Evolutionary conservation across 2,329 filamentous ascomycete genomes (phyloP), one percentile per base, ranked within the genome.

Genomic region (Raffaelea deltoideospora): DNA sequence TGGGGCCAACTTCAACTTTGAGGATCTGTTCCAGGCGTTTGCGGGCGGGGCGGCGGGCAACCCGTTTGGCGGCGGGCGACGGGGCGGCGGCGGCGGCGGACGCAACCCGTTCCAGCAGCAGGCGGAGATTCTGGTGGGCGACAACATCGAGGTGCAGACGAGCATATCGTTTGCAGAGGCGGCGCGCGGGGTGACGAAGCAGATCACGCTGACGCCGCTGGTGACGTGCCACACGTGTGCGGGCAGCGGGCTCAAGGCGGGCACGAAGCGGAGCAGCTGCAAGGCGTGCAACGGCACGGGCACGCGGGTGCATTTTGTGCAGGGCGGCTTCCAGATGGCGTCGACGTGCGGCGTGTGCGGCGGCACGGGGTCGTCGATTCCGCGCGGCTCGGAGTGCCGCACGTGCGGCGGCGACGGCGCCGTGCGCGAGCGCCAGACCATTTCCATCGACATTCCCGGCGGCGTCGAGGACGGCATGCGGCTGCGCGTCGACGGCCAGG

Each of bases 401-500:
- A 70, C 74, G 1, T 98, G 90, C 55, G 62, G 67, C 41, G 90
- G 90, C 27, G 76, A 85, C 37, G 90, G 90, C 32, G 87, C 92
- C 14, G 72, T 85, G 26, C 71, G 85, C 47, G 84, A 94, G 50
- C 70, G 76, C 43, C 85, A 83, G 61, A 84, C 81, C 0, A 76
- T 98, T 34, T 80, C 72, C 21, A 72, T 98, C 31, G 87, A 96
- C 48, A 95, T 98, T 32, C 90, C 90, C 1, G 86, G 82, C 18
- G 90, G 90, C 45, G 86, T 98, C 23, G 90, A 96, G 54, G 88
- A 98, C 54, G 87, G 88, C 38, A 96, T 96, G 88, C 75, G 85
- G 39, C 62, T 98, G 49, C 72, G 84, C 36, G 72, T 98, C 21
- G 74, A 77, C 40, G 82, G 82, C 20, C 86, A 92, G 52, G 90